These are phyloP conservation scores for Halophytophthora polymorphica DNA, from an alignment of 352 stramenopile genomes.

Conservation along the genomic window DNA sequence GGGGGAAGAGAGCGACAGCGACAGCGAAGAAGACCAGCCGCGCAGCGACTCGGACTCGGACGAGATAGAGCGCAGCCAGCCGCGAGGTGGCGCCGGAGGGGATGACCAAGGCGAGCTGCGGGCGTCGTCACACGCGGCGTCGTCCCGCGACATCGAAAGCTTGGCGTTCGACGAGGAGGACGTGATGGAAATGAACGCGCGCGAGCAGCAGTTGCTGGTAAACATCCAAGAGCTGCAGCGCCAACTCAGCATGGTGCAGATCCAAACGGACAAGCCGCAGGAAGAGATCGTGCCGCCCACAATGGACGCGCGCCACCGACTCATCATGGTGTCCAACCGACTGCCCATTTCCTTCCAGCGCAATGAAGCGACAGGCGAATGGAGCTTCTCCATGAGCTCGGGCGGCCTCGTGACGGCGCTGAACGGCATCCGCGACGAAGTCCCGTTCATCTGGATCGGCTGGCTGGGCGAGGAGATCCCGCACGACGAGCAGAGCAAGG, in stretches of 20 bases:
- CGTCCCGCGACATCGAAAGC: constrained; percentile 3
- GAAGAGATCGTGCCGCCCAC: constrained; percentile 68
- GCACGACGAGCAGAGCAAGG: constrained; percentile 77
- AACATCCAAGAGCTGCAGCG: constrained; percentile 91
- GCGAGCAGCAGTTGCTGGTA: constrained; percentile 86
- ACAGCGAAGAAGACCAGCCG: constrained; percentile 14
- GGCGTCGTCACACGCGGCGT: constrained; percentile 23
- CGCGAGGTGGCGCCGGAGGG: constrained; percentile 1
- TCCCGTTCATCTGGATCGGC: constrained; percentile 91
- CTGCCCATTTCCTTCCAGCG: constrained; percentile 87
- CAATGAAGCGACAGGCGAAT: constrained; percentile 84
- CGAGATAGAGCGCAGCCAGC: constrained; percentile 3
- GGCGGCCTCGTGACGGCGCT: constrained; percentile 87
- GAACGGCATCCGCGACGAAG: constrained; percentile 83
- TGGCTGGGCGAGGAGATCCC: constrained; percentile 88
- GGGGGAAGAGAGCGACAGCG: constrained; percentile 20
- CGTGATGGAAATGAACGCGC: constrained; percentile 68
- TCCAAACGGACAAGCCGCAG: constrained; percentile 74
- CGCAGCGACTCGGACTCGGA: constrained; percentile 13
- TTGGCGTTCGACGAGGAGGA: constrained; percentile 64
- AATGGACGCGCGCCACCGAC: constrained; percentile 58
- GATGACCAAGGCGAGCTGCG: constrained; percentile 13
- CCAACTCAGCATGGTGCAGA: constrained; percentile 85
- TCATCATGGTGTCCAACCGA: constrained; percentile 91
- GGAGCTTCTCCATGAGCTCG: constrained; percentile 86